phyloP scores from a whole-genome alignment of 257 asterid genomes.

The Nicotiana benthamiana region DNA sequence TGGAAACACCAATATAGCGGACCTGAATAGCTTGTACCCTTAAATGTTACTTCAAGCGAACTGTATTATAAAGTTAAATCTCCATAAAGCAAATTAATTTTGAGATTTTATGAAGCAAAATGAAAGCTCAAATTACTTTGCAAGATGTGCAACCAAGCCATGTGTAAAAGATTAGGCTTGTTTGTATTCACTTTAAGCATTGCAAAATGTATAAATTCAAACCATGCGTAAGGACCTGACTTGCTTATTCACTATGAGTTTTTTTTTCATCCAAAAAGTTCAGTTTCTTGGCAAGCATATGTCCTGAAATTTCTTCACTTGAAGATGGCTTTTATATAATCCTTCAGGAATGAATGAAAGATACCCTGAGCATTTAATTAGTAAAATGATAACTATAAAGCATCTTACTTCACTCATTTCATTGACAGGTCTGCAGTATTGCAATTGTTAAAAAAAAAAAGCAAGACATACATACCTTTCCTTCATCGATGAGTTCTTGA shows the following conservation, averaged over 20 bases:
- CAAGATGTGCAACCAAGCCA: neutral
- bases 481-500: constrained; percentile 75
- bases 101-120: neutral
- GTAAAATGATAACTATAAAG: neutral
- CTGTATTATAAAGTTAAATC: neutral
- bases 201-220: neutral
- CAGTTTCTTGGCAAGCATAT: neutral
- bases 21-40: constrained; percentile 41
- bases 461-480: constrained; percentile 47
- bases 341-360: neutral
- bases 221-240: neutral
- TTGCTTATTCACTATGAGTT: neutral
- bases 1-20: constrained; percentile 86
- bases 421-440: neutral
- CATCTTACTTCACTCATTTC: neutral
- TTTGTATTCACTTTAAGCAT: neutral
- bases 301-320: neutral
- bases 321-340: neutral
- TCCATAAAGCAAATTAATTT: neutral
- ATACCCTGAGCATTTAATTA: neutral
- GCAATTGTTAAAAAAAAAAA: neutral
- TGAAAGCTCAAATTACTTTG: neutral
- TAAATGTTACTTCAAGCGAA: neutral
- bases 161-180: neutral
- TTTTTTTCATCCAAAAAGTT: neutral